Percentiles rank a stretch among this genome's conserved stretches.
These are phyloP conservation scores for Otatea glauca DNA, from an alignment of 176 grass and related monocot species.

Conservation along the genomic window DNA sequence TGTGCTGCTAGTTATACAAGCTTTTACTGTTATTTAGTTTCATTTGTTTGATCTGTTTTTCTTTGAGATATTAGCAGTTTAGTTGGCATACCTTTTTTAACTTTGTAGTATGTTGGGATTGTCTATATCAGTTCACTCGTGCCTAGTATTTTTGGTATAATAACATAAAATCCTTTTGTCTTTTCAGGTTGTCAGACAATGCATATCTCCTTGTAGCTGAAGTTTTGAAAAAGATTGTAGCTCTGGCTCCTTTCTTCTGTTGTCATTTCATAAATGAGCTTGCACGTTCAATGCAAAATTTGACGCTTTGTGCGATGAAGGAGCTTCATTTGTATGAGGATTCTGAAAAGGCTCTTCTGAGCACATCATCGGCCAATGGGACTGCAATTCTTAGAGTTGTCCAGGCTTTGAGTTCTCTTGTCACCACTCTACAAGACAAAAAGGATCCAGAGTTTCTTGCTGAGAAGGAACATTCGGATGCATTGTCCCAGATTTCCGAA, in stretches of 20 bases:
- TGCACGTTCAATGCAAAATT: constrained; percentile 78
- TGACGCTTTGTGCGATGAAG: constrained; percentile 77
- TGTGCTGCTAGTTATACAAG: background rate
- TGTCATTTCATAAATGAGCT: constrained; percentile 94
- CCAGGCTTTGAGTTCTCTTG: constrained; percentile 95
- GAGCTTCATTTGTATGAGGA: constrained; percentile 79
- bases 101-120: constrained; percentile 7
- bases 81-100: background rate
- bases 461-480: constrained; percentile 70
- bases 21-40: background rate
- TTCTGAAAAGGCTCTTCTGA: constrained; percentile 91
- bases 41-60: constrained; percentile 7
- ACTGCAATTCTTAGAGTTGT: constrained; percentile 94
- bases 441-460: constrained; percentile 54
- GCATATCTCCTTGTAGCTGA: constrained; percentile 90
- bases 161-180: constrained; percentile 2
- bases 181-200: constrained; percentile 90
- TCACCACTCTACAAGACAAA: constrained; percentile 78
- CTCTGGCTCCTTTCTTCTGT: constrained; percentile 79
- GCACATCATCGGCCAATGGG: constrained; percentile 90
- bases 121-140: constrained; percentile 9
- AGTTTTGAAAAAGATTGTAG: constrained; percentile 93
- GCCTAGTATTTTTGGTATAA: constrained; percentile 18
- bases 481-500: constrained; percentile 73
- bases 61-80: background rate